Percentiles rank a stretch among this genome's conserved stretches.
Conservation (phyloP, 192 early-diverging fungal species). For the Backusella tarrabulga region DNA sequence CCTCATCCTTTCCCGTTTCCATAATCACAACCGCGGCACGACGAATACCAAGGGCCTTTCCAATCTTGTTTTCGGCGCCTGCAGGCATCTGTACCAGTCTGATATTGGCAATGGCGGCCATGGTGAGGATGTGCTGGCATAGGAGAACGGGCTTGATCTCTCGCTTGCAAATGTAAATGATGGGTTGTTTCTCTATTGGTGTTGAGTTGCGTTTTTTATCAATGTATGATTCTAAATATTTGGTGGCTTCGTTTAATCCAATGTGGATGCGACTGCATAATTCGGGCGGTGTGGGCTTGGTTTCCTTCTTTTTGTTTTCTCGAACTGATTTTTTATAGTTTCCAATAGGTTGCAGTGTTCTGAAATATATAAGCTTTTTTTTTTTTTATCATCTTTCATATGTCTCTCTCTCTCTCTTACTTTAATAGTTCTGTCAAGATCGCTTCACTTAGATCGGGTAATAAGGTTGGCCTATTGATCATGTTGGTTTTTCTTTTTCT, state of each 20-base stretch:
- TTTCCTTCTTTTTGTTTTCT: not conserved
- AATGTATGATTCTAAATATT: conserved; percentile 10
- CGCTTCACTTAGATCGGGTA: not conserved
- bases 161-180: conserved; percentile 19
- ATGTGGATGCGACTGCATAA: not conserved
- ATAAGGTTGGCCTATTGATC: not conserved
- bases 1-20: not conserved
- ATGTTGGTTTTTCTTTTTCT: not conserved
- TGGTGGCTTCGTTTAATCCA: conserved; percentile 18
- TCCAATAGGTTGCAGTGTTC: conserved; percentile 11
- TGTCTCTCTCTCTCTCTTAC: not conserved
- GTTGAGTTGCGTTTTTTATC: not conserved
- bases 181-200: not conserved
- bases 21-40: not conserved
- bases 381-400: not conserved
- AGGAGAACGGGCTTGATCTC: conserved; percentile 8
- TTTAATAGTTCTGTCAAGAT: not conserved
- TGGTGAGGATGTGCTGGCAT: conserved; percentile 12
- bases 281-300: not conserved
- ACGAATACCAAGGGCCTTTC: not conserved
- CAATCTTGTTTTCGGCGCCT: not conserved
- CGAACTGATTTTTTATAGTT: not conserved
- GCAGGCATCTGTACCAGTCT: not conserved
- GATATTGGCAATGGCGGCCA: conserved; percentile 7
- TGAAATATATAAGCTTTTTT: not conserved